A percentile compares a stretch with the other conserved stretches of the same genome.
Conservation (phyloP, 2,329 filamentous ascomycete species). For the Aureobasidium lini region DNA sequence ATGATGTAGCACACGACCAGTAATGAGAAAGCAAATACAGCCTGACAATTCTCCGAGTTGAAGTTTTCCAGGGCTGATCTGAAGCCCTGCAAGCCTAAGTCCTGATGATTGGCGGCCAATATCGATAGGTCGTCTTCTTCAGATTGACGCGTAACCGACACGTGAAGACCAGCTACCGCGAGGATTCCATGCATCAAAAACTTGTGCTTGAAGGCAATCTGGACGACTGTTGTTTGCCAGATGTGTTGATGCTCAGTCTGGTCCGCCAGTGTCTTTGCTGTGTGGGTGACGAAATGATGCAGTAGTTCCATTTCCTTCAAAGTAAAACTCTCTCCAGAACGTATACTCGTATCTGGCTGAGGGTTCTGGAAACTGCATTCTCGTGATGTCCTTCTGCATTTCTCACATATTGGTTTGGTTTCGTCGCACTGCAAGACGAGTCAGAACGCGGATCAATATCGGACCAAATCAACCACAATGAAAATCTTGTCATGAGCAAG, state of each 20-base stretch:
- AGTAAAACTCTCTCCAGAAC: conserved; percentile 4
- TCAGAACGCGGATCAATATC: neutral
- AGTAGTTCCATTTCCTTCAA: conserved; percentile 18
- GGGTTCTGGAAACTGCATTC: conserved; percentile 12
- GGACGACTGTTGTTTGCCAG: conserved; percentile 20
- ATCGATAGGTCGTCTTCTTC: conserved; percentile 13
- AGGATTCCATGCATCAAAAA: conserved; percentile 25
- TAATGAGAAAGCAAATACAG: conserved; percentile 4
- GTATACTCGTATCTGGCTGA: conserved; percentile 2
- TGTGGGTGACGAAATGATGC: conserved; percentile 19
- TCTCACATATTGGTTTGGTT: conserved; percentile 14
- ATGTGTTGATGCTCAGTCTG: conserved; percentile 11
- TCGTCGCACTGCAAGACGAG: conserved; percentile 16
- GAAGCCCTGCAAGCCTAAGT: conserved; percentile 1
- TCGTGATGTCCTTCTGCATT: conserved; percentile 18
- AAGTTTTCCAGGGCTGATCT: conserved; percentile 5
- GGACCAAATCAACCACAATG: neutral
- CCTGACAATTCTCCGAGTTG: conserved; percentile 7
- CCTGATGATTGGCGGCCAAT: conserved; percentile 12
- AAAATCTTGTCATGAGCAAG: neutral
- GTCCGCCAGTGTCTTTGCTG: conserved; percentile 6
- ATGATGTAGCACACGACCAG: conserved; percentile 10
- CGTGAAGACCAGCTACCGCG: conserved; percentile 22
- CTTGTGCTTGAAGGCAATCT: conserved; percentile 16
- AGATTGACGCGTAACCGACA: conserved; percentile 16